Percentiles rank a stretch among this genome's conserved stretches.
phyloP scores from a whole-genome alignment of 2,329 filamentous ascomycete species.

The Sporothrix variecibatus region DNA sequence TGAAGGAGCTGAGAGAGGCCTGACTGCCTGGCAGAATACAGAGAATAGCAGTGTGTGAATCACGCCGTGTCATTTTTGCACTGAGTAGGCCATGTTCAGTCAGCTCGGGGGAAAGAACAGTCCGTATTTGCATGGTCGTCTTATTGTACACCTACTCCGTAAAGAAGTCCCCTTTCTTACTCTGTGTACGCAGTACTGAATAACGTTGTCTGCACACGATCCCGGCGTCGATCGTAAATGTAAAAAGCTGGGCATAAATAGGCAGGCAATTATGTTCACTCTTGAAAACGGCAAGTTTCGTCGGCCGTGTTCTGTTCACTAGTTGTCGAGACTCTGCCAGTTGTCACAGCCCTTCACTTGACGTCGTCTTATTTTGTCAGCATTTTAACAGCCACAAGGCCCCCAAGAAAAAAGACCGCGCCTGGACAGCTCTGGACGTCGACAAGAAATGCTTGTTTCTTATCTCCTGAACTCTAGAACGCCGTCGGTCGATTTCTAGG shows the following conservation, averaged over 20 bases:
- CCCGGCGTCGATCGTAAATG: not conserved
- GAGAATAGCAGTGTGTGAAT: not conserved
- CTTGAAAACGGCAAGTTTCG: not conserved
- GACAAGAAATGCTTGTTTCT: constrained; percentile 12
- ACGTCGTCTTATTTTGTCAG: not conserved
- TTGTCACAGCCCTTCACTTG: not conserved
- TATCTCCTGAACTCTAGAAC: not conserved
- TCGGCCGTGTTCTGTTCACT: not conserved
- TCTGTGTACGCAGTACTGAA: not conserved
- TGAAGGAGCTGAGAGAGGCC: not conserved
- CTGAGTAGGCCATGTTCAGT: not conserved
- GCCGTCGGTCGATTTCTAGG: not conserved
- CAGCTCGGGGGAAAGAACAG: not conserved
- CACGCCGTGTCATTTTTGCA: not conserved
- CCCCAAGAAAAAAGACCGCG: not conserved
- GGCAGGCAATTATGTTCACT: not conserved
- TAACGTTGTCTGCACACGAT: not conserved
- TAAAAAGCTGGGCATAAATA: not conserved
- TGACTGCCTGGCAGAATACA: not conserved
- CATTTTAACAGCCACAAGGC: not conserved
- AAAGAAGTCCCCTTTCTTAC: not conserved
- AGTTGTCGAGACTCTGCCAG: not conserved
- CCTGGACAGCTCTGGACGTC: not conserved
- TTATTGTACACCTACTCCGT: no score
- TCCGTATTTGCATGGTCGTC: not conserved